Evolutionary conservation across 2,329 filamentous ascomycete species (phyloP).

Genomic region (Phialophora macrospora): DNA sequence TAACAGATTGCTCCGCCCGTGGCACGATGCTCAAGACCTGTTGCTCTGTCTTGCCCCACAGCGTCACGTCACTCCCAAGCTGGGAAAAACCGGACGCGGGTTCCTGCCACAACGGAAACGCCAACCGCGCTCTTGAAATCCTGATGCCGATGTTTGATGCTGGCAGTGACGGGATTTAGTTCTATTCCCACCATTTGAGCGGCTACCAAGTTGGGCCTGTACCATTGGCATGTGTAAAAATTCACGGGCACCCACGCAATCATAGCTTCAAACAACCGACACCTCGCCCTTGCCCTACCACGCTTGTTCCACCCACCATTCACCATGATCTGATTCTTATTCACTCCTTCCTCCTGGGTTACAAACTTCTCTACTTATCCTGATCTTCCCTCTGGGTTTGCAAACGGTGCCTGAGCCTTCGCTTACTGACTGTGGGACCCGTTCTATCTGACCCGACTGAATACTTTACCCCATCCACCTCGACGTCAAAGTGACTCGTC

Average conservation of each 20-base stretch:
- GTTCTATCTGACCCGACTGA: background rate
- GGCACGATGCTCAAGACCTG: background rate
- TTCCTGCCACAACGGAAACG: slow-evolving; percentile 1
- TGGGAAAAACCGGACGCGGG: slow-evolving; percentile 1
- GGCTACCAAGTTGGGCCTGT: slow-evolving; percentile 4
- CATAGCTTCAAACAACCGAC: background rate
- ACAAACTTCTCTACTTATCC: background rate
- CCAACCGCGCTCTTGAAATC: slow-evolving; percentile 1
- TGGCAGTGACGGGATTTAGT: slow-evolving; percentile 8
- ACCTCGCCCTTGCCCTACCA: slow-evolving; percentile 12
- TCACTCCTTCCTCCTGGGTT: slow-evolving; percentile 4
- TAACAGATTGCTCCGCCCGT: background rate
- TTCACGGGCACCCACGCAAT: background rate
- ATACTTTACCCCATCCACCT: background rate
- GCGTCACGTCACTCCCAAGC: slow-evolving; percentile 1
- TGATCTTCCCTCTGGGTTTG: background rate
- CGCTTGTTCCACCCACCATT: slow-evolving; percentile 6
- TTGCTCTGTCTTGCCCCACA: background rate
- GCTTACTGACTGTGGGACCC: background rate
- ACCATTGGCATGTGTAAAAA: slow-evolving; percentile 8
- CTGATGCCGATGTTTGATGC: slow-evolving; percentile 11
- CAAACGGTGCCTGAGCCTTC: background rate
- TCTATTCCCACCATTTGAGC: slow-evolving; percentile 4
- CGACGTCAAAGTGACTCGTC: background rate
- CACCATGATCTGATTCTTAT: slow-evolving; percentile 1